Evolutionary conservation across 2,329 filamentous ascomycete species (phyloP).

Genomic region (Pseudocercospora fijiensis): DNA sequence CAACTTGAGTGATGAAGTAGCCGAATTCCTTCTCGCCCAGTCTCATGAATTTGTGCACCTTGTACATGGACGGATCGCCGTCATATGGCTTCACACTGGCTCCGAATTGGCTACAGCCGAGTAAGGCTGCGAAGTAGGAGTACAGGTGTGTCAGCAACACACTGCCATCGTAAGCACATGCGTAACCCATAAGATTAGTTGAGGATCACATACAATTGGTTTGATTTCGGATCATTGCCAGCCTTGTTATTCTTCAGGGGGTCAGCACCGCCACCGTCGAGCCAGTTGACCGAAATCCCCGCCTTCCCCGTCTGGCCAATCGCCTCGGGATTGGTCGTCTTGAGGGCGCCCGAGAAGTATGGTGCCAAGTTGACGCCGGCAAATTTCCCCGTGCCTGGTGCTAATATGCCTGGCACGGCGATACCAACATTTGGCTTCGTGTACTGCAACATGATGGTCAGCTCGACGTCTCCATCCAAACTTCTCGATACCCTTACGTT

Average conservation of each 20-base stretch:
- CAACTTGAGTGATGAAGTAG: constrained; percentile 62
- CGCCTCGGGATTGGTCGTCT: constrained; percentile 49
- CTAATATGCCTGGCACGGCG: constrained; percentile 57
- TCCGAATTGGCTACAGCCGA: constrained; percentile 56
- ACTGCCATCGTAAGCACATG: constrained; percentile 37
- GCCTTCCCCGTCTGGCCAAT: constrained; percentile 37
- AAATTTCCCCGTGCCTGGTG: constrained; percentile 51
- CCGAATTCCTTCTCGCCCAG: constrained; percentile 53
- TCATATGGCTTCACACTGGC: constrained; percentile 54
- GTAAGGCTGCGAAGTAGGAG: constrained; percentile 59
- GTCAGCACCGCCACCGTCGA: constrained; percentile 59
- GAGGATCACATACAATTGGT: constrained; percentile 55
- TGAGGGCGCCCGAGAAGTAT: constrained; percentile 59
- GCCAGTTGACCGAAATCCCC: constrained; percentile 57
- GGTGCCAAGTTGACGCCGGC: constrained; percentile 57
- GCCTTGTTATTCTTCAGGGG: constrained; percentile 58
- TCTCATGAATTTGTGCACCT: constrained; percentile 59
- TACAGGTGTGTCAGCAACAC: constrained; percentile 62
- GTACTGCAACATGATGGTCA: constrained; percentile 49
- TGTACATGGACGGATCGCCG: constrained; percentile 51
- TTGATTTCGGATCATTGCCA: constrained; percentile 51
- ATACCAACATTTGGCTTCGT: constrained; percentile 52
- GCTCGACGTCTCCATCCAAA: too few species aligned
- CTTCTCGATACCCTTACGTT: constrained; percentile 17
- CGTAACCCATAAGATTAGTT: not conserved